phyloP scores from a whole-genome alignment of 768 basidiomycete genomes.

The Pleurotus platypus region DNA sequence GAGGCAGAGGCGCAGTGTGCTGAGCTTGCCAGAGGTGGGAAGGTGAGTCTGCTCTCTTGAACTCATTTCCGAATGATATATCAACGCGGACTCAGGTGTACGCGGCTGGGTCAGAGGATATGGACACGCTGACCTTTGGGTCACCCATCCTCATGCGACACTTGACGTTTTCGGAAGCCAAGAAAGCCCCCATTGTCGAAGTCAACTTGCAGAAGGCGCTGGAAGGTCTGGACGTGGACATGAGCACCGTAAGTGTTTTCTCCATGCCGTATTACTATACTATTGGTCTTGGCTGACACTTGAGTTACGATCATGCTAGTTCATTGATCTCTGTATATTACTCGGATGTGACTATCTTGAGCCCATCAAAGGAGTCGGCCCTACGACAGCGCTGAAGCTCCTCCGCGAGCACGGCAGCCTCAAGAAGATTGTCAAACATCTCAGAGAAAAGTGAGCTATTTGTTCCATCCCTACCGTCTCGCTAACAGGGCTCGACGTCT shows the following conservation, averaged over 20 bases:
- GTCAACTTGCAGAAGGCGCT: constrained; percentile 81
- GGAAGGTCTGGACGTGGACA: constrained; percentile 87
- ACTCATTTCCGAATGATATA: not conserved
- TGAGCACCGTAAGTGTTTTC: constrained; percentile 42
- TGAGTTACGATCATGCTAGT: constrained; percentile 40
- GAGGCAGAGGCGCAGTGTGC: constrained; percentile 99
- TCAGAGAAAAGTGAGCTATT: constrained; percentile 66
- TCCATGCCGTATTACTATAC: not conserved
- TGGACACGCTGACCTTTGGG: constrained; percentile 98
- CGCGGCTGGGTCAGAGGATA: constrained; percentile 97
- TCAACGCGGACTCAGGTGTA: constrained; percentile 58
- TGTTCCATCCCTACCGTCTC: not conserved
- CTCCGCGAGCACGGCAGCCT: constrained; percentile 79
- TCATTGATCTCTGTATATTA: constrained; percentile 93
- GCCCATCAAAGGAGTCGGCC: constrained; percentile 96
- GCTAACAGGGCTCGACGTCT: not conserved
- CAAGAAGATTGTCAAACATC: constrained; percentile 67
- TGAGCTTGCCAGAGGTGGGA: constrained; percentile 93
- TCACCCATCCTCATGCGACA: constrained; percentile 91
- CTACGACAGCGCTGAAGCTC: constrained; percentile 92
- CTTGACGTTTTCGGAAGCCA: constrained; percentile 96
- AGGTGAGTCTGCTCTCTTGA: constrained; percentile 41
- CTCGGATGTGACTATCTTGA: constrained; percentile 99
- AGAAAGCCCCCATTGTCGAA: constrained; percentile 94
- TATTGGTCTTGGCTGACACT: not conserved